Percentiles rank a stretch among this genome's conserved stretches.
Evolutionary conservation across 176 grass and related monocot genomes (phyloP).

Genomic region (Chloris gayana): DNA sequence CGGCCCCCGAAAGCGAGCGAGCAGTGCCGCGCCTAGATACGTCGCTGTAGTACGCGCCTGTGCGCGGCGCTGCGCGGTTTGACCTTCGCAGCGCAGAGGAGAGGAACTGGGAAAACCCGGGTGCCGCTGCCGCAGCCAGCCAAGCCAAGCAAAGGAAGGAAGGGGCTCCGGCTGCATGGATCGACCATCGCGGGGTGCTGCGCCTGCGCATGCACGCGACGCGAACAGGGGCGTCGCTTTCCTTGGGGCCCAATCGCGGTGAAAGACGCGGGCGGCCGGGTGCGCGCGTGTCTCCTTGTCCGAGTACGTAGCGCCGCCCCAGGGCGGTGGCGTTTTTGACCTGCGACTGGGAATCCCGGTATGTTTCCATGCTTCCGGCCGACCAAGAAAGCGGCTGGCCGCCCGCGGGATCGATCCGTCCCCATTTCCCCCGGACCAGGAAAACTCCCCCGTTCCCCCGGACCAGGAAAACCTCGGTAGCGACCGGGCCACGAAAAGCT

Average conservation of each 20-base stretch:
- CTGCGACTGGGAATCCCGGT: not conserved
- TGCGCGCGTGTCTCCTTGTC: not conserved
- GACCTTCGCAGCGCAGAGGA: not conserved
- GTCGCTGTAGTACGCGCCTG: not conserved
- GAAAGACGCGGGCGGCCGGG: not conserved
- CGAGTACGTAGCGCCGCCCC: not conserved
- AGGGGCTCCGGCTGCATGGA: too few relatives aligned
- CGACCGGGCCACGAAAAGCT: slow-evolving; percentile 1
- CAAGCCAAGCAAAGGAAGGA: too few relatives aligned
- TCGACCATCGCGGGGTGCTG: not conserved
- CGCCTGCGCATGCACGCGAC: not conserved
- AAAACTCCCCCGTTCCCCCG: not conserved
- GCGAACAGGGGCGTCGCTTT: slow-evolving; percentile 7
- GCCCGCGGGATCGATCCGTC: not conserved
- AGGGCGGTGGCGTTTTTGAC: slow-evolving; percentile 19
- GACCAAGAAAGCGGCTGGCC: slow-evolving; percentile 36
- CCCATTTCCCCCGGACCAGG: not conserved
- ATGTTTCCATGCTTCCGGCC: slow-evolving; percentile 3
- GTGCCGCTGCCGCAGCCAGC: too few relatives aligned
- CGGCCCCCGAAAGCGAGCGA: not conserved
- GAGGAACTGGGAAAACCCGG: not conserved
- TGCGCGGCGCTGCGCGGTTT: not conserved
- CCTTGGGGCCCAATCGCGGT: not conserved
- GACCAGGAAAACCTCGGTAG: not conserved
- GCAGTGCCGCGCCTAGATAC: not conserved